Percentiles rank a stretch among this genome's conserved stretches.
These are phyloP conservation scores for Aristolochia fimbriata DNA, from an alignment of 164 flowering plant species.

Conservation along the genomic window DNA sequence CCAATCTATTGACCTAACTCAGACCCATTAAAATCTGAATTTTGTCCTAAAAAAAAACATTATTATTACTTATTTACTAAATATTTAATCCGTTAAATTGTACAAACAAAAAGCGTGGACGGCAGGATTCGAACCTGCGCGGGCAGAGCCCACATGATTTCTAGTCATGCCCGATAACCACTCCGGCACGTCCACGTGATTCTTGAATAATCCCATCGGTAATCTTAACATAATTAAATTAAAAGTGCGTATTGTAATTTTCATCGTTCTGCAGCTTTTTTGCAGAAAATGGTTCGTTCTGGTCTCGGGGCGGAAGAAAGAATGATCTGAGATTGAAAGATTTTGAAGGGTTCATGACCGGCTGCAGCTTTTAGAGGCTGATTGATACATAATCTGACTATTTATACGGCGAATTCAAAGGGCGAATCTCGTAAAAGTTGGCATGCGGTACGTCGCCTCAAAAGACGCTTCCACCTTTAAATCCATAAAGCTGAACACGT, in stretches of 20 bases:
- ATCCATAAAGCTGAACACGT: too few species aligned
- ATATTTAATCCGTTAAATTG: too few species aligned
- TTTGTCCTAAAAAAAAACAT: too few species aligned
- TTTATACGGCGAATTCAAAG: neutral
- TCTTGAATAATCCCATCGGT: too few species aligned
- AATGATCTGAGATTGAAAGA: neutral
- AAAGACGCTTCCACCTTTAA: neutral
- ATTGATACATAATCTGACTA: too few species aligned
- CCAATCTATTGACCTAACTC: too few species aligned
- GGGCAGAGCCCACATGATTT: conserved; percentile 98
- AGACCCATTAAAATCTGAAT: too few species aligned
- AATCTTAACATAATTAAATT: too few species aligned
- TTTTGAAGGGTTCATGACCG: neutral
- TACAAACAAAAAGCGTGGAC: conserved; percentile 50
- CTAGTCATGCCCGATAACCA: conserved; percentile 99
- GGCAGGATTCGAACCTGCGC: conserved; percentile 99
- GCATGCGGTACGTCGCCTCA: neutral
- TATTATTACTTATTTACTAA: too few species aligned
- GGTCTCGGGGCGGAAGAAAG: neutral
- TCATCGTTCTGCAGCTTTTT: neutral
- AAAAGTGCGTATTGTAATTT: too few species aligned
- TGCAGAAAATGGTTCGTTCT: too few species aligned
- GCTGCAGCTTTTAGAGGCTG: too few species aligned
- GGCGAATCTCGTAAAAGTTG: neutral
- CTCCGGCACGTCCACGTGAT: conserved; percentile 85